A percentile compares a stretch with the other conserved stretches of the same genome.
phyloP scores from a whole-genome alignment of 768 basidiomycete species.

The Astraeus odoratus region DNA sequence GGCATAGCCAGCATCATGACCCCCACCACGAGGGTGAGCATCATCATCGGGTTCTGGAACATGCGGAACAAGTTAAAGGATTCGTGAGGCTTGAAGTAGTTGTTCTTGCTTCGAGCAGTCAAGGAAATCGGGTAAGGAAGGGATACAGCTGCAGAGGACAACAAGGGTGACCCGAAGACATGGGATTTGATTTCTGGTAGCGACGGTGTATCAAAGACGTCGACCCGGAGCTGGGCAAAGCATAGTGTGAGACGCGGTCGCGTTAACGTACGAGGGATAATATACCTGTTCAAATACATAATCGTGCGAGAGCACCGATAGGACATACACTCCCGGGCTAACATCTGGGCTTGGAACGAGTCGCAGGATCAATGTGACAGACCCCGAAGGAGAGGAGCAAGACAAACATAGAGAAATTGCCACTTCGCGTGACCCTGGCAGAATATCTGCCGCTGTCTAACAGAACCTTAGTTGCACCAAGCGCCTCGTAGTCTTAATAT shows the following conservation, averaged over 20 bases:
- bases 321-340: slow-evolving; percentile 58
- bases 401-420: not conserved
- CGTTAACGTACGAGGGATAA: not conserved
- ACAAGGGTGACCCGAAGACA: slow-evolving; percentile 59
- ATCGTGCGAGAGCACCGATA: slow-evolving; percentile 63
- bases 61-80: slow-evolving; percentile 70
- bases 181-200: slow-evolving; percentile 55
- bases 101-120: slow-evolving; percentile 45
- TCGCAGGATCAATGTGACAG: slow-evolving; percentile 7
- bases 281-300: slow-evolving; percentile 64
- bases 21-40: slow-evolving; percentile 65
- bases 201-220: slow-evolving; percentile 42
- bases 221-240: slow-evolving; percentile 55
- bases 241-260: slow-evolving; percentile 4
- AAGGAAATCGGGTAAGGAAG: slow-evolving; percentile 60
- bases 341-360: slow-evolving; percentile 52
- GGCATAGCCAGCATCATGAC: slow-evolving; percentile 67
- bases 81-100: slow-evolving; percentile 62
- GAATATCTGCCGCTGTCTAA: slow-evolving; percentile 47
- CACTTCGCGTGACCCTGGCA: slow-evolving; percentile 40
- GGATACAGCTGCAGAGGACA: slow-evolving; percentile 45
- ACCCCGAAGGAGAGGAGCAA: not conserved
- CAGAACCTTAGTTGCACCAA: slow-evolving; percentile 50
- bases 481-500: slow-evolving; percentile 23
- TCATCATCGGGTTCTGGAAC: slow-evolving; percentile 81